Evolutionary conservation across 768 basidiomycete species (phyloP).

Genomic region (Nidularia sp.): DNA sequence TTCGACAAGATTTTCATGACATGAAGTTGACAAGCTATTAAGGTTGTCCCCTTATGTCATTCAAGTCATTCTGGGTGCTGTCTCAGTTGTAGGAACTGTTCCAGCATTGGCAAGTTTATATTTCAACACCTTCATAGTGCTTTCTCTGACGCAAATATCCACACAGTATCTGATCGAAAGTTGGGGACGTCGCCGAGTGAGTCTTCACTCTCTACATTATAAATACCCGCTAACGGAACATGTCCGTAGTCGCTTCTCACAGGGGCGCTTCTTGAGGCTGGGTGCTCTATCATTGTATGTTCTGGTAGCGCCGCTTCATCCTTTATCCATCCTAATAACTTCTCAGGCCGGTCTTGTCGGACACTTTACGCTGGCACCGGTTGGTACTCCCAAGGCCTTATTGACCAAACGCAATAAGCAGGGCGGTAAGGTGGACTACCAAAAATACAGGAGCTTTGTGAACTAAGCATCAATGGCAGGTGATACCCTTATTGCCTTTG

Average conservation of each 20-base stretch:
- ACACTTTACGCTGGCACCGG: conserved; percentile 59
- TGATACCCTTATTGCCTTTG: conserved; percentile 68
- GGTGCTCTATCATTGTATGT: conserved; percentile 58
- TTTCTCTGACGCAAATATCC: background rate
- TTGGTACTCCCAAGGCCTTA: conserved; percentile 37
- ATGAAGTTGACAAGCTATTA: background rate
- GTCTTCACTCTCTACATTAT: conserved; percentile 4
- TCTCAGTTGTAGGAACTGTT: conserved; percentile 68
- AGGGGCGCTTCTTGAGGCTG: conserved; percentile 57
- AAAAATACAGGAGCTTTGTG: background rate
- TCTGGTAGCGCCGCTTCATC: background rate
- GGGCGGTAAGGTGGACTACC: conserved; percentile 30
- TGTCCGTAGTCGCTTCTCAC: conserved; percentile 52
- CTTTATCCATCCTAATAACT: background rate
- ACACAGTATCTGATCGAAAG: conserved; percentile 58
- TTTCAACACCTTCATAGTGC: background rate
- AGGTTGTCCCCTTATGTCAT: conserved; percentile 71
- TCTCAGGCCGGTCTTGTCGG: conserved; percentile 67
- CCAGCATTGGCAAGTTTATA: conserved; percentile 52
- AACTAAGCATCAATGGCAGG: conserved; percentile 24
- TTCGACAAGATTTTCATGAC: too few relatives aligned
- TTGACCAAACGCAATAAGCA: conserved; percentile 53
- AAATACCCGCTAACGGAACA: background rate
- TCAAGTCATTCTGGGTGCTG: conserved; percentile 70
- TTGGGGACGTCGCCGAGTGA: conserved; percentile 67